Percentiles rank a stretch among this genome's conserved stretches.
These are phyloP conservation scores for Cavenderia fasciculata DNA, from an alignment of 78 protist genomes.

Conservation along the genomic window DNA sequence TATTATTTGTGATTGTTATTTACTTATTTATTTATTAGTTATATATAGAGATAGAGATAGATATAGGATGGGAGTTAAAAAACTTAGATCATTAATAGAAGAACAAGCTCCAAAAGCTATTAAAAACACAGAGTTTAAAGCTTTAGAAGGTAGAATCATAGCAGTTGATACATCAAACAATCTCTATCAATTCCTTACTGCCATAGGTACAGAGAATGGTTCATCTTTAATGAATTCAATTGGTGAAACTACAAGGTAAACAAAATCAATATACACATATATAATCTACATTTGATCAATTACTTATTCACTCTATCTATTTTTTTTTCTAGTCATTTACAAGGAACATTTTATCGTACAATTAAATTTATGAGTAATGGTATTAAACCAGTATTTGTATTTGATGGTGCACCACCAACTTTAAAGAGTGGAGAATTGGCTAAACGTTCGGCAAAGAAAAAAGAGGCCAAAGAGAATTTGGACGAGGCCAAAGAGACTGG, in stretches of 20 bases:
- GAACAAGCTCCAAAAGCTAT: conserved; percentile 91
- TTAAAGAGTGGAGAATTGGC: conserved; percentile 96
- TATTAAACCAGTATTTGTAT: conserved; percentile 98
- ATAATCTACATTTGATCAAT: no score
- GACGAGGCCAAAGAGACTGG: conserved; percentile 92
- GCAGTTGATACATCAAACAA: conserved; percentile 98
- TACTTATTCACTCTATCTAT: background rate
- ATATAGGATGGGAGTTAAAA: conserved; percentile 98
- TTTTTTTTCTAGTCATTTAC: conserved; percentile 84
- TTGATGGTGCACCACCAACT: conserved; percentile 98
- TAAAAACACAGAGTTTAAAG: conserved; percentile 86
- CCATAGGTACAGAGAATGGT: conserved; percentile 64
- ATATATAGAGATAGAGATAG: no score
- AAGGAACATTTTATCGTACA: conserved; percentile 97
- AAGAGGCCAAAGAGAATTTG: conserved; percentile 87
- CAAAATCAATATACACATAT: background rate
- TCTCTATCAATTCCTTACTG: conserved; percentile 97
- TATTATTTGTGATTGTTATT: no score
- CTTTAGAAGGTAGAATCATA: conserved; percentile 87
- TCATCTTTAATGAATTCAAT: conserved; percentile 81
- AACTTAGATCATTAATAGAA: conserved; percentile 86
- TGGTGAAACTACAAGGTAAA: conserved; percentile 94
- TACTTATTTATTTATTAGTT: no score
- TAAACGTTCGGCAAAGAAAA: conserved; percentile 87
- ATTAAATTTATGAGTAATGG: conserved; percentile 96